Conservation (phyloP, 257 asterid genomes). For the Gentiana macrophylla region DNA sequence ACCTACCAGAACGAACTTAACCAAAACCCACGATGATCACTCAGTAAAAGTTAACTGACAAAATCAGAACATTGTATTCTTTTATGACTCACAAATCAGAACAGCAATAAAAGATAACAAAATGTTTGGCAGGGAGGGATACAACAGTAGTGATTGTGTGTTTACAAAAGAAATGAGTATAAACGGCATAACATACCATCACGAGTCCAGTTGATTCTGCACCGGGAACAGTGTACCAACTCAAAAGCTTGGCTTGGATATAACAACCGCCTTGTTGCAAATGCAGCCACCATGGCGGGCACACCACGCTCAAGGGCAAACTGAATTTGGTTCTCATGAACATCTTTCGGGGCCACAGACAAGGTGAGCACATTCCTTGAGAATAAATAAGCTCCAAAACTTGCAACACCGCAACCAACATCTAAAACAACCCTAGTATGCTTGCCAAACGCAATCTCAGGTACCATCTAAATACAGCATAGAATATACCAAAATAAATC, state of each 20-base stretch:
- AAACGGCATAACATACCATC: conserved; percentile 44
- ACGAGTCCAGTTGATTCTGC: conserved; percentile 93
- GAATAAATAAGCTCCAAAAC: conserved; percentile 86
- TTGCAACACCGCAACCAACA: conserved; percentile 93
- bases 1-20: too few relatives aligned
- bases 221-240: conserved; percentile 80
- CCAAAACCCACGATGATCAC: too few relatives aligned
- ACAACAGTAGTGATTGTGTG: too few relatives aligned
- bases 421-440: conserved; percentile 82
- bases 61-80: too few relatives aligned
- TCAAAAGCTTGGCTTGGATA: conserved; percentile 95
- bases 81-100: too few relatives aligned
- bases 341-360: conserved; percentile 93
- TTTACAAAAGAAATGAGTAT: too few relatives aligned
- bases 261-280: conserved; percentile 62
- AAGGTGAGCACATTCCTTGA: conserved; percentile 67
- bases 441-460: conserved; percentile 75
- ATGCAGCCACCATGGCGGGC: conserved; percentile 92
- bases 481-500: conserved; percentile 1
- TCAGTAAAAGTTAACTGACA: too few relatives aligned
- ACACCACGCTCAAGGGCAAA: conserved; percentile 95
- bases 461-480: conserved; percentile 49
- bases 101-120: too few relatives aligned
- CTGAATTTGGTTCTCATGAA: conserved; percentile 91
- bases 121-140: too few relatives aligned